Evolutionary conservation across 2,329 filamentous ascomycete genomes (phyloP).

Genomic region (Eurotiales sp.): DNA sequence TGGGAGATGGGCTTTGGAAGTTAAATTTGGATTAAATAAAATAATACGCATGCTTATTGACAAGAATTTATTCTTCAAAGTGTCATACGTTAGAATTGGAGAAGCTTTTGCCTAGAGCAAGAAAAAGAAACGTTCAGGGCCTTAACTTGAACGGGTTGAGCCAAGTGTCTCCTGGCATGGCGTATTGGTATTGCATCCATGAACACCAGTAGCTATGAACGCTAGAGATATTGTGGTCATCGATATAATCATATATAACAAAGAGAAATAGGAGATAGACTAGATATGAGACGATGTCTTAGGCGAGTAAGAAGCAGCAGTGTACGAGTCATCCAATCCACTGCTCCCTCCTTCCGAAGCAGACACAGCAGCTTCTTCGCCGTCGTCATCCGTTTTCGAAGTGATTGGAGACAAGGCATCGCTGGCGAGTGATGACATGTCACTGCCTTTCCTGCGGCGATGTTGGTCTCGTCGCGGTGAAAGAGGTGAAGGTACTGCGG

Average conservation of each 20-base stretch:
- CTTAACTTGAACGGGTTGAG: no score
- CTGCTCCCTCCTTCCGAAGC: slow-evolving; percentile 14
- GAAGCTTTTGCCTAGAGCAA: background rate
- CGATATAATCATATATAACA: slow-evolving; percentile 4
- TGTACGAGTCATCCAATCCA: slow-evolving; percentile 12
- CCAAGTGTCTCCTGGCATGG: background rate
- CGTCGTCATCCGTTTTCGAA: slow-evolving; percentile 10
- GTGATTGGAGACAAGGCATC: slow-evolving; percentile 13
- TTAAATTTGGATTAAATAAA: slow-evolving; percentile 54
- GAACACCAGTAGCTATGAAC: no score
- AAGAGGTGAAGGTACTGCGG: slow-evolving; percentile 27
- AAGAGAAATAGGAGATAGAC: background rate
- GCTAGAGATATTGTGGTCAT: background rate
- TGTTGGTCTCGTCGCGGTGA: slow-evolving; percentile 13
- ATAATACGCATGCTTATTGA: background rate
- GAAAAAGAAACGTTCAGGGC: no score
- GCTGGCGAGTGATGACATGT: slow-evolving; percentile 16
- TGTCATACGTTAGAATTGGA: background rate
- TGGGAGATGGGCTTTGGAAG: slow-evolving; percentile 92
- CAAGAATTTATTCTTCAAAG: background rate
- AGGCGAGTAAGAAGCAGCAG: background rate
- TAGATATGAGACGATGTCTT: background rate
- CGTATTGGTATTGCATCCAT: background rate
- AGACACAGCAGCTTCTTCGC: slow-evolving; percentile 4
- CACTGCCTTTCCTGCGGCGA: slow-evolving; percentile 15